Evolutionary conservation across 768 basidiomycete genomes (phyloP), one percentile per base, ranked within the genome.

Genomic region (Trametes coccinea): DNA sequence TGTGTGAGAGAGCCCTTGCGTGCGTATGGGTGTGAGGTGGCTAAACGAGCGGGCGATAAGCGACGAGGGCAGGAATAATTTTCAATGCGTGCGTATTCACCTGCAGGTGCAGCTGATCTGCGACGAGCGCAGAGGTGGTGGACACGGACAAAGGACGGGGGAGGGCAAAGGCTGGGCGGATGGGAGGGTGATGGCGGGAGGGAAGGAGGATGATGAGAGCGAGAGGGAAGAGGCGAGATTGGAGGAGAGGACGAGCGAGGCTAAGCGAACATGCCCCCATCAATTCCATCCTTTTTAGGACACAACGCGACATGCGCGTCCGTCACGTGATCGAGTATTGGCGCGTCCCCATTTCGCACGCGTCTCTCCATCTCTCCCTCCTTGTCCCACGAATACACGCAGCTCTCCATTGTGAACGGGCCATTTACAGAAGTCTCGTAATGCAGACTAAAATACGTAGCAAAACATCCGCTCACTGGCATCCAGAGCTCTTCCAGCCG

Each of bases 251-350:
- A 52, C 41, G 41, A 43, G 41, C 39, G 33, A 45, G 40, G 60
- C 39, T 56, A 57, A 51, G 45, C 62, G 60, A 62, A 53, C 69
- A 60, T 52, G 43, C 66, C 46, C 46, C 56, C 52, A 57, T 56
- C 64, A 60, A 56, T 43, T 22, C 56, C 53, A 46, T 30, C 65
- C 59, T 50, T 62, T 71, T 80, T 80, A 68, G 79, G 79, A 78
- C 74, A 67, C 73, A 71, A 69, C 79, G 76, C 79, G 79, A 62
- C 59, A 56, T 64, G 72, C 79, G 78, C 77, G 78, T 71, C 52
- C 0, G n/a, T 72, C 79, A 80, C 73, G 75, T 80, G 79, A 71
- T 48, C 71, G 72, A 66, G 46, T 66, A 46, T 34, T 44, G n/a
- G 33, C 50, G 53, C 59, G 55, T 8, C 14, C 55, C 47, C 34